Evolutionary conservation across 2,329 filamentous ascomycete genomes (phyloP).

Genomic region (Sporothrix brasiliensis): DNA sequence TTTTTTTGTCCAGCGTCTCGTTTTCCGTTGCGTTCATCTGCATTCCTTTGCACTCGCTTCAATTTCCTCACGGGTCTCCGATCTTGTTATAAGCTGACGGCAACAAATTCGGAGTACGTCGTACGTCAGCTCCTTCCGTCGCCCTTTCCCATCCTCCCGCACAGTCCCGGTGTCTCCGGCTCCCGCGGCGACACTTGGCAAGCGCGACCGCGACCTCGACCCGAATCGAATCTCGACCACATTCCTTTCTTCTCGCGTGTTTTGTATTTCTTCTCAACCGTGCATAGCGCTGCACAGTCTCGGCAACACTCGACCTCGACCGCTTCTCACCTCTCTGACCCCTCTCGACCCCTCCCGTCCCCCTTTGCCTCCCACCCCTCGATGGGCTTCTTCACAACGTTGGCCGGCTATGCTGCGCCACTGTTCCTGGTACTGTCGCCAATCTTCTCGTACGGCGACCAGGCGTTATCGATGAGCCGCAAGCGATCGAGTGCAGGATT

Average conservation of each 20-base stretch:
- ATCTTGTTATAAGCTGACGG: background rate
- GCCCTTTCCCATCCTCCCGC: background rate
- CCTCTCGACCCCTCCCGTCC: background rate
- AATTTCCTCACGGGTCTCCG: background rate
- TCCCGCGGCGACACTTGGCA: background rate
- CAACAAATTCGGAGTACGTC: too few relatives aligned
- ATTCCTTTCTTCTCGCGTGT: too few relatives aligned
- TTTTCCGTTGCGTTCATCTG: background rate
- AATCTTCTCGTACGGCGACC: conserved; percentile 66
- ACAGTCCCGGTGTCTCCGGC: background rate
- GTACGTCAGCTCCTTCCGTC: background rate
- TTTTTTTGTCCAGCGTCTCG: background rate
- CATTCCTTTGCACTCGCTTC: background rate
- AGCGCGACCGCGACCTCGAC: background rate
- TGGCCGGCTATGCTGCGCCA: conserved; percentile 62
- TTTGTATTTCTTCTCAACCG: too few relatives aligned
- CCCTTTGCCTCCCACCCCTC: background rate
- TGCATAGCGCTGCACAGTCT: too few relatives aligned
- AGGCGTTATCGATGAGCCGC: conserved; percentile 66
- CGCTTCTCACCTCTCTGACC: background rate
- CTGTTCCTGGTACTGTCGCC: conserved; percentile 66
- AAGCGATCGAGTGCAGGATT: conserved; percentile 56
- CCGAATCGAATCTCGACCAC: too few relatives aligned
- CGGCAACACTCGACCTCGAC: background rate
- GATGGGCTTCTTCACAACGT: conserved; percentile 51